Evolutionary conservation across 257 asterid genomes (phyloP).

Genomic region (Craterostigma plantagineum): DNA sequence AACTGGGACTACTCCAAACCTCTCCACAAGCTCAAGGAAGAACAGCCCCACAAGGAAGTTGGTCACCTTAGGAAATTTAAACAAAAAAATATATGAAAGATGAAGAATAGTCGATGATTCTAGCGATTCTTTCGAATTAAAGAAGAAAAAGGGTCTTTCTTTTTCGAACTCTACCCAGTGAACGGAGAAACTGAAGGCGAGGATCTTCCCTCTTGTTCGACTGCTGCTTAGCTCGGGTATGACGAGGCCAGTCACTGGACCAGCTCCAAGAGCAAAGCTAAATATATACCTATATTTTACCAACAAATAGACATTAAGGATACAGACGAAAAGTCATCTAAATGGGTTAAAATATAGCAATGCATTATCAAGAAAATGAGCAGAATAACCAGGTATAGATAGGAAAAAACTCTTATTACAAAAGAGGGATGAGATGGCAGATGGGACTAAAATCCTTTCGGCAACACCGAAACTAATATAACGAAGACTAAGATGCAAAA

Average conservation of each 20-base stretch:
- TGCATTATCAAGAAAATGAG: not conserved
- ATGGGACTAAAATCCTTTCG: no score
- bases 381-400: slow-evolving; percentile 4
- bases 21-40: slow-evolving; percentile 55
- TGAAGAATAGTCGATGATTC: no score
- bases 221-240: slow-evolving; percentile 95
- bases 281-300: slow-evolving; percentile 80
- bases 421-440: no score
- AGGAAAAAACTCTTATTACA: no score
- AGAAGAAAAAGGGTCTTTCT: not conserved
- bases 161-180: slow-evolving; percentile 63
- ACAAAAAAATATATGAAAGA: no score
- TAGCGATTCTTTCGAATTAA: no score
- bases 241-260: slow-evolving; percentile 70
- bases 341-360: no score
- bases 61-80: slow-evolving; percentile 62
- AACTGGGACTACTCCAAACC: slow-evolving; percentile 50
- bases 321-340: no score
- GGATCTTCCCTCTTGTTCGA: slow-evolving; percentile 67
- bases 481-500: no score
- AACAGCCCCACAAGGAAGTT: slow-evolving; percentile 73
- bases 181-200: slow-evolving; percentile 73
- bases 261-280: slow-evolving; percentile 63
- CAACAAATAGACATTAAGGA: no score
- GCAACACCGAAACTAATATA: no score